phyloP scores from a whole-genome alignment of 108 stramenopile genomes.

The Epipyxis sp. region DNA sequence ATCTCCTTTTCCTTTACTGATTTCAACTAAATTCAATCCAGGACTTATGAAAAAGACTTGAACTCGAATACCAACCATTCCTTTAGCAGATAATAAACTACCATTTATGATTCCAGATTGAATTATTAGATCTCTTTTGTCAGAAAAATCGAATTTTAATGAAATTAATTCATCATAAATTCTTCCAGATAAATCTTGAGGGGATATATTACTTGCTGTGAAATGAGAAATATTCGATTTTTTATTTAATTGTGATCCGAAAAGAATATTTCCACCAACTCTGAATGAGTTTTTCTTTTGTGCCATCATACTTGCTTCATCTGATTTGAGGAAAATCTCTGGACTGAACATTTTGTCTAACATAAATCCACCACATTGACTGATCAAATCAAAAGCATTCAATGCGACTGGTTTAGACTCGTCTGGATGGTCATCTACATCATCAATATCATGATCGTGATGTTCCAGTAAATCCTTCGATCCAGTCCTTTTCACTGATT shows the following conservation, averaged over 20 bases:
- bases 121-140: background rate
- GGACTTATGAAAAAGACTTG: constrained; percentile 38
- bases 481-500: background rate
- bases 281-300: background rate
- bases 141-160: background rate
- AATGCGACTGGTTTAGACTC: background rate
- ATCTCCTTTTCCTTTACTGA: constrained; percentile 53
- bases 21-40: constrained; percentile 23
- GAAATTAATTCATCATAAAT: background rate
- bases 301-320: background rate
- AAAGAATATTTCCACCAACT: background rate
- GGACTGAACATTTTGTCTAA: constrained; percentile 12
- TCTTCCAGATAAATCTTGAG: background rate
- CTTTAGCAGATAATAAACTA: constrained; percentile 48
- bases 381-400: constrained; percentile 28
- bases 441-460: background rate
- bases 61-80: constrained; percentile 49
- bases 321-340: background rate
- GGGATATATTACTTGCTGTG: background rate
- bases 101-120: constrained; percentile 37
- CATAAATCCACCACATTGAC: constrained; percentile 29
- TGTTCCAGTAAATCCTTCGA: background rate
- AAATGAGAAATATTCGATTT: background rate
- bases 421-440: background rate
- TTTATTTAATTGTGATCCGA: background rate